phyloP scores from a whole-genome alignment of 1,139 yeast species.

The Blastobotrys arbuscula region DNA sequence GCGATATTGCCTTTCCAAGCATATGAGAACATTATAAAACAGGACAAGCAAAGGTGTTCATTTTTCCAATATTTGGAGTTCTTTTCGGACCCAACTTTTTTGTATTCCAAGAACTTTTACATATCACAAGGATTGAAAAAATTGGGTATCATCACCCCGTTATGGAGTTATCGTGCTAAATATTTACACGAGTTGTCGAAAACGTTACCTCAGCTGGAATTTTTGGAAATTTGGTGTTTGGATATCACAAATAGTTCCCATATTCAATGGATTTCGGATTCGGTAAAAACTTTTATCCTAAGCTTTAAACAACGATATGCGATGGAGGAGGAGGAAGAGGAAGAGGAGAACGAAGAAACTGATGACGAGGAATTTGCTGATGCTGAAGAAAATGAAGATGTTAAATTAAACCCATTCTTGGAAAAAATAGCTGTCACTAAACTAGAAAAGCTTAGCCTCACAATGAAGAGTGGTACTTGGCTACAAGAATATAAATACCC shows the following conservation, averaged over 20 bases:
- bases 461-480: background rate
- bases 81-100: background rate
- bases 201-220: background rate
- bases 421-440: background rate
- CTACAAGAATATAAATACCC: background rate
- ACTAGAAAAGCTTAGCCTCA: background rate
- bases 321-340: too few relatives aligned
- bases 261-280: background rate
- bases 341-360: background rate
- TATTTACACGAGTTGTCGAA: background rate
- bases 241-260: background rate
- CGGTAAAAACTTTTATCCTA: background rate
- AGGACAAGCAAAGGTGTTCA: background rate
- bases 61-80: background rate
- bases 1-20: background rate
- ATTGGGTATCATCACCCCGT: background rate
- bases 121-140: background rate
- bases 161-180: background rate
- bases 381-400: background rate
- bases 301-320: background rate
- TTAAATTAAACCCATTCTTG: background rate
- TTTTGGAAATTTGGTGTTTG: background rate
- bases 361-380: background rate
- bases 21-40: background rate
- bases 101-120: background rate